Percentiles rank a stretch among this genome's conserved stretches.
Conservation (phyloP, 2,329 filamentous ascomycete genomes). For the Alternaria triticina region DNA sequence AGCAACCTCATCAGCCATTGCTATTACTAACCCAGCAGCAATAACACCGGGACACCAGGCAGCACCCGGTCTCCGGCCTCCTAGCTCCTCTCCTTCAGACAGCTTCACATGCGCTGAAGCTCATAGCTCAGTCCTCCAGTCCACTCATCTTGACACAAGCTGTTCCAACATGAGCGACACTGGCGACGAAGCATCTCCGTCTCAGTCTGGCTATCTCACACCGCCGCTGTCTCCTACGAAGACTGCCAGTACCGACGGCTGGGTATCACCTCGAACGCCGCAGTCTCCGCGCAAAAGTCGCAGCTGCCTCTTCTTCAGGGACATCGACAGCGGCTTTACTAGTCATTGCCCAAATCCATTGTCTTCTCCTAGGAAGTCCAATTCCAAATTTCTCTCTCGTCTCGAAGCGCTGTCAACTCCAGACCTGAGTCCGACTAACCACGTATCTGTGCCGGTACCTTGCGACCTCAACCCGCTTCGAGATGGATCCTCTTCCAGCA, state of each 20-base stretch:
- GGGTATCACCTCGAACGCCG: slow-evolving; percentile 40
- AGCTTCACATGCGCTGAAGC: slow-evolving; percentile 33
- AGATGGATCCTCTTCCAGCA: neutral
- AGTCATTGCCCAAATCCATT: slow-evolving; percentile 21
- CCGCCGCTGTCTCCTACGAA: slow-evolving; percentile 46
- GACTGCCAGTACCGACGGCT: slow-evolving; percentile 41
- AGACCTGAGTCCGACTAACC: slow-evolving; percentile 17
- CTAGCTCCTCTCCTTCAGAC: slow-evolving; percentile 19
- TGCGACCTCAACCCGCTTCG: neutral
- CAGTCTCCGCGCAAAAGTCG: slow-evolving; percentile 39
- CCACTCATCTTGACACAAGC: slow-evolving; percentile 4
- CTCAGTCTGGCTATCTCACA: slow-evolving; percentile 29
- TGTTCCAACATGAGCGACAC: slow-evolving; percentile 30
- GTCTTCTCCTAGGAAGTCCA: slow-evolving; percentile 34
- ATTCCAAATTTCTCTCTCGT: slow-evolving; percentile 17
- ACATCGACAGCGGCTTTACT: slow-evolving; percentile 14
- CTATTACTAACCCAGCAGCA: slow-evolving; percentile 45
- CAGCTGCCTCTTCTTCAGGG: slow-evolving; percentile 34
- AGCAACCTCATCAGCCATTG: slow-evolving; percentile 23
- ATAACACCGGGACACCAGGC: slow-evolving; percentile 30
- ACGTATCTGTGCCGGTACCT: neutral
- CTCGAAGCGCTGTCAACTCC: slow-evolving; percentile 22
- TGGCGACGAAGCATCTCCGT: slow-evolving; percentile 23
- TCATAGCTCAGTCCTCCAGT: neutral
- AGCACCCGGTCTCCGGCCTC: slow-evolving; percentile 7